phyloP scores from a whole-genome alignment of 305 asterid species.

The Fraxinus paxiana region DNA sequence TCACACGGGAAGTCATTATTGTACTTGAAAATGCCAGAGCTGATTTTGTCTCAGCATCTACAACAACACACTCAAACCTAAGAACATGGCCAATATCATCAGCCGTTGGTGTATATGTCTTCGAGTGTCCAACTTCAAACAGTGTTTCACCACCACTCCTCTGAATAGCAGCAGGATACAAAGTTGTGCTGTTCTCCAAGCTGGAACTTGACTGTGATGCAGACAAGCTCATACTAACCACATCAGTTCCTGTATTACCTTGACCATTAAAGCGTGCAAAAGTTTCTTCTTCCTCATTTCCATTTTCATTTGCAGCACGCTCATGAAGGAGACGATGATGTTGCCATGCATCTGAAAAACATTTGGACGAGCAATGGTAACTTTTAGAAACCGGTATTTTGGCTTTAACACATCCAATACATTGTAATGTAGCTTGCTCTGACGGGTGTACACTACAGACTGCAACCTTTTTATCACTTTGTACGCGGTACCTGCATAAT shows the following conservation, averaged over 20 bases:
- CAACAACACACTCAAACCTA: slow-evolving; percentile 83
- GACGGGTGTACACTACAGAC: slow-evolving; percentile 93
- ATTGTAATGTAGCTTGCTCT: slow-evolving; percentile 88
- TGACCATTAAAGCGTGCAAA: slow-evolving; percentile 69
- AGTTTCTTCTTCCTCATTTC: slow-evolving; percentile 86
- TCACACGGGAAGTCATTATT: slow-evolving; percentile 76
- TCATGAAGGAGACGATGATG: slow-evolving; percentile 93
- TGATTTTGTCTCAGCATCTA: slow-evolving; percentile 61
- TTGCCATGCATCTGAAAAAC: slow-evolving; percentile 90
- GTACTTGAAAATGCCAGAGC: slow-evolving; percentile 62
- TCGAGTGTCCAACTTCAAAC: slow-evolving; percentile 78
- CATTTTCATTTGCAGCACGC: slow-evolving; percentile 82
- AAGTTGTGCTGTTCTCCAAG: slow-evolving; percentile 54
- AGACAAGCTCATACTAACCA: slow-evolving; percentile 34
- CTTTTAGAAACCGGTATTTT: slow-evolving; percentile 75
- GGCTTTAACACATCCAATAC: slow-evolving; percentile 85
- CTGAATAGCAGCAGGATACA: slow-evolving; percentile 81
- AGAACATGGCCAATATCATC: slow-evolving; percentile 89
- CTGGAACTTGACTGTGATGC: slow-evolving; percentile 54
- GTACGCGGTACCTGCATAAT: slow-evolving; percentile 80
- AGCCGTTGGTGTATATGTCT: slow-evolving; percentile 86
- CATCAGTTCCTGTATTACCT: slow-evolving; percentile 54
- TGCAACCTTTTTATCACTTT: slow-evolving; percentile 79
- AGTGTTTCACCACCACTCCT: slow-evolving; percentile 80
- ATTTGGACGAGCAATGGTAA: slow-evolving; percentile 86